Conservation (phyloP, 164 flowering plant genomes). For the Dillenia turbinata region DNA sequence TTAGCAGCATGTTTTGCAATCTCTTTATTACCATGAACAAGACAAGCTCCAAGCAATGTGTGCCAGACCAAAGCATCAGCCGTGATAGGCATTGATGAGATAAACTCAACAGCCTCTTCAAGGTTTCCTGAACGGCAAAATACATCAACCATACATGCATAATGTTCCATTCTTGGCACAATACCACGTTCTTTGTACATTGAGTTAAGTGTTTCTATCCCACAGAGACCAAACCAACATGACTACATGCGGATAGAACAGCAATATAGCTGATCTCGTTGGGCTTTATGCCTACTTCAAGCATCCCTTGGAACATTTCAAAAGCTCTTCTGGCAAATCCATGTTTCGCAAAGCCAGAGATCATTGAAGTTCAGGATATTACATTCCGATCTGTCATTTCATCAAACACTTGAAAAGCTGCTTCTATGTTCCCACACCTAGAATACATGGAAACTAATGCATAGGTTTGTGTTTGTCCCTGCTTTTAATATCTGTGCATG, state of each 20-base stretch:
- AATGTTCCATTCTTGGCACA: constrained; percentile 78
- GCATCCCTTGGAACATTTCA: constrained; percentile 57
- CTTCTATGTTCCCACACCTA: constrained; percentile 68
- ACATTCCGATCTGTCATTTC: constrained; percentile 53
- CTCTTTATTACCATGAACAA: constrained; percentile 45
- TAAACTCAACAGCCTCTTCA: constrained; percentile 54
- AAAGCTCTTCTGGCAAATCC: constrained; percentile 63
- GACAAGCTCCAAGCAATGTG: constrained; percentile 78
- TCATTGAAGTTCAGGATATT: constrained; percentile 85
- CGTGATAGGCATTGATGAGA: constrained; percentile 56
- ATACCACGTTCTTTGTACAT: constrained; percentile 58
- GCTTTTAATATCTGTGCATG: constrained; percentile 65
- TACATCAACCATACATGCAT: constrained; percentile 89
- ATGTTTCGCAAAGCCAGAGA: constrained; percentile 81
- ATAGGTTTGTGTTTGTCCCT: constrained; percentile 41
- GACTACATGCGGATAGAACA: constrained; percentile 84
- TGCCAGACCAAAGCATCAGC: constrained; percentile 78
- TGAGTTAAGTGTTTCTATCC: constrained; percentile 60
- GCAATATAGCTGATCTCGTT: constrained; percentile 75
- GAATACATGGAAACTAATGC: constrained; percentile 83
- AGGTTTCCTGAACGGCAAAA: constrained; percentile 68
- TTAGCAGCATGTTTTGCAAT: constrained; percentile 62
- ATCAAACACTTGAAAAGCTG: constrained; percentile 52
- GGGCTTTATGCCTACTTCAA: constrained; percentile 43
- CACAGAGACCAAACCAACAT: constrained; percentile 64